A percentile compares a stretch with the other conserved stretches of the same genome.
phyloP scores from a whole-genome alignment of 2,329 filamentous ascomycete genomes.

The Penicillium freii region DNA sequence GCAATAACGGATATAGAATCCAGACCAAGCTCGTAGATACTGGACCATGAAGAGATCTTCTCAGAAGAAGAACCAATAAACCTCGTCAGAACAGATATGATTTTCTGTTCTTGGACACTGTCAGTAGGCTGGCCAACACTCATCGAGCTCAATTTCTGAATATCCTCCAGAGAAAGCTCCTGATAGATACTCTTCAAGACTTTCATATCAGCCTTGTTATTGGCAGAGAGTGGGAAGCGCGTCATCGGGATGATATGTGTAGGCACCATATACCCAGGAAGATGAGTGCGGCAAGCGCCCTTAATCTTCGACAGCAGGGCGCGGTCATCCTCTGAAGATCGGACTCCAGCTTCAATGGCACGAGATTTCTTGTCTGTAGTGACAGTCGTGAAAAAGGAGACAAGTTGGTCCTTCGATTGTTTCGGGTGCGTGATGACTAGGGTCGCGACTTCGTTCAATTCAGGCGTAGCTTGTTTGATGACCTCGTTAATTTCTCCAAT shows the following conservation, averaged over 20 bases:
- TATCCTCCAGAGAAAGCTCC: conserved; percentile 56
- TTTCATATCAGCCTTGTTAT: conserved; percentile 84
- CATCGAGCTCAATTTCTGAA: conserved; percentile 56
- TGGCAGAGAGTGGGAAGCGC: conserved; percentile 74
- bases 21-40: conserved; percentile 79
- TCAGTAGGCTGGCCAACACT: conserved; percentile 25
- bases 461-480: conserved; percentile 60
- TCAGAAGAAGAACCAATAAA: conserved; percentile 50
- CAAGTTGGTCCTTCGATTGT: conserved; percentile 76
- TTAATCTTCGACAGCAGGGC: conserved; percentile 51
- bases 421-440: conserved; percentile 69
- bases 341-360: conserved; percentile 26
- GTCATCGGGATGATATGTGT: conserved; percentile 74
- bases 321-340: conserved; percentile 42
- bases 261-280: conserved; percentile 88
- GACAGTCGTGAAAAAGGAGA: conserved; percentile 64
- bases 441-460: conserved; percentile 69
- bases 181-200: conserved; percentile 66
- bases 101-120: conserved; percentile 37
- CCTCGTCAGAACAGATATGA: conserved; percentile 56
- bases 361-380: conserved; percentile 16
- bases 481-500: conserved; percentile 87
- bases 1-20: conserved; percentile 83
- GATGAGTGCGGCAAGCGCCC: conserved; percentile 63
- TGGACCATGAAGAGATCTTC: conserved; percentile 57